A percentile compares a stretch with the other conserved stretches of the same genome.
These are phyloP conservation scores for Bimuria novae-zelandiae DNA, from an alignment of 2,329 filamentous ascomycete genomes.

Conservation along the genomic window DNA sequence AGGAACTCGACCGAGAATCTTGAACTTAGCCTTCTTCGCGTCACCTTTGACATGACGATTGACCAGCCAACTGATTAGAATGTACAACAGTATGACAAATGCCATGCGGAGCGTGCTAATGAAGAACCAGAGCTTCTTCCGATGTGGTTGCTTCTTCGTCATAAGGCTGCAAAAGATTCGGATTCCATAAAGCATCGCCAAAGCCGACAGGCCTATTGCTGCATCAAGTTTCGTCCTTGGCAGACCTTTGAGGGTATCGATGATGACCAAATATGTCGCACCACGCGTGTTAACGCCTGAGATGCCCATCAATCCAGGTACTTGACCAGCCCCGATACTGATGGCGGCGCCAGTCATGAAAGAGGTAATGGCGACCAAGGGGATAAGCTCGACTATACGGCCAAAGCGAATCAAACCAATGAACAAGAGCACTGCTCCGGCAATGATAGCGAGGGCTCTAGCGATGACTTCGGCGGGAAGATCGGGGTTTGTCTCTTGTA, in stretches of 20 bases:
- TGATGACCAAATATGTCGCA: conserved; percentile 80
- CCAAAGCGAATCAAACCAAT: conserved; percentile 81
- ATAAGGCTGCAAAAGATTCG: conserved; percentile 66
- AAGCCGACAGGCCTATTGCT: conserved; percentile 81
- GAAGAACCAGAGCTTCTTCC: conserved; percentile 87
- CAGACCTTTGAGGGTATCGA: conserved; percentile 79
- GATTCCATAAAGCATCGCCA: conserved; percentile 73
- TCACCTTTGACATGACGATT: conserved; percentile 67
- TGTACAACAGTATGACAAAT: conserved; percentile 91
- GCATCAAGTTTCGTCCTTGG: conserved; percentile 73
- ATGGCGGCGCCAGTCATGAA: conserved; percentile 98
- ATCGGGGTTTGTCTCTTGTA: conserved; percentile 54
- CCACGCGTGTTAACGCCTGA: conserved; percentile 73
- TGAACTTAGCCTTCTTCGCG: conserved; percentile 65
- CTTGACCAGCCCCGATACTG: conserved; percentile 83
- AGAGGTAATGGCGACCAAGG: conserved; percentile 85
- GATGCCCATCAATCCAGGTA: conserved; percentile 81
- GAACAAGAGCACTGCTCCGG: conserved; percentile 76
- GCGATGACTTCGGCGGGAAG: conserved; percentile 63
- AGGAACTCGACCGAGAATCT: conserved; percentile 75
- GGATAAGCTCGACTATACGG: conserved; percentile 93
- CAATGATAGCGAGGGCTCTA: conserved; percentile 76
- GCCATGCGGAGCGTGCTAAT: conserved; percentile 86
- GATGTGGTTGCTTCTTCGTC: conserved; percentile 70
- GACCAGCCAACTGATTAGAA: conserved; percentile 83